Evolutionary conservation across 2,329 filamentous ascomycete genomes (phyloP).

Genomic region (Fusarium zealandicum): DNA sequence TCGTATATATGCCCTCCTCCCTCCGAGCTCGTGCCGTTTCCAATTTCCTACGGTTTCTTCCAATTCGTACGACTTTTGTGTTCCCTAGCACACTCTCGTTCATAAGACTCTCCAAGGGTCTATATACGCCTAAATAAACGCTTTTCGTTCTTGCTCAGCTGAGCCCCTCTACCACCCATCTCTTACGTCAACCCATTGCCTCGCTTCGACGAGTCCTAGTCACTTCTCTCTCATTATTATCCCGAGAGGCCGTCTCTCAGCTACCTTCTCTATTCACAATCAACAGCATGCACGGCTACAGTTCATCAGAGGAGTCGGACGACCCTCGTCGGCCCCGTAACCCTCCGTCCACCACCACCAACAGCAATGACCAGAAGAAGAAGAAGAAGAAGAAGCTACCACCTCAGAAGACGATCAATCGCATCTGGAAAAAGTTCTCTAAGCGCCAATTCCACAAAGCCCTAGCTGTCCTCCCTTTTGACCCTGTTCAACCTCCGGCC

Average conservation of each 20-base stretch:
- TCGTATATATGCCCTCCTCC: conserved; percentile 26
- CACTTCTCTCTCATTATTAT: not conserved
- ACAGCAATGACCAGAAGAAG: conserved; percentile 55
- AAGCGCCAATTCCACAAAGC: conserved; percentile 69
- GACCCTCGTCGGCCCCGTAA: conserved; percentile 51
- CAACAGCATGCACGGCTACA: conserved; percentile 54
- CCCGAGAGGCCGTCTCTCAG: not conserved
- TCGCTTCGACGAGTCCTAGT: not conserved
- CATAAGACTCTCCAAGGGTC: not conserved
- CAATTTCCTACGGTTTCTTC: not conserved
- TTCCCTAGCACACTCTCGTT: not conserved
- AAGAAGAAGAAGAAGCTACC: conserved; percentile 59
- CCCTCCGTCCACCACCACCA: conserved; percentile 46
- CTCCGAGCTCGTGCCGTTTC: conserved; percentile 15
- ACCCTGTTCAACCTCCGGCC: conserved; percentile 61
- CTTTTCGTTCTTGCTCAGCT: too few relatives aligned
- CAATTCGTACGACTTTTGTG: not conserved
- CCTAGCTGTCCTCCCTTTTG: conserved; percentile 69
- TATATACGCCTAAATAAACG: not conserved
- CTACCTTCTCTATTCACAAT: not conserved
- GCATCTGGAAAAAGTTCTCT: conserved; percentile 69
- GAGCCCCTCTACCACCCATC: not conserved
- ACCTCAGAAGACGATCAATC: conserved; percentile 71
- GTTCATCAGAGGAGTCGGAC: conserved; percentile 59
- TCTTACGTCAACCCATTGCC: not conserved